Percentiles rank a stretch among this genome's conserved stretches.
phyloP scores from a whole-genome alignment of 495 filamentous ascomycete genomes.

The Penicillium silybi region DNA sequence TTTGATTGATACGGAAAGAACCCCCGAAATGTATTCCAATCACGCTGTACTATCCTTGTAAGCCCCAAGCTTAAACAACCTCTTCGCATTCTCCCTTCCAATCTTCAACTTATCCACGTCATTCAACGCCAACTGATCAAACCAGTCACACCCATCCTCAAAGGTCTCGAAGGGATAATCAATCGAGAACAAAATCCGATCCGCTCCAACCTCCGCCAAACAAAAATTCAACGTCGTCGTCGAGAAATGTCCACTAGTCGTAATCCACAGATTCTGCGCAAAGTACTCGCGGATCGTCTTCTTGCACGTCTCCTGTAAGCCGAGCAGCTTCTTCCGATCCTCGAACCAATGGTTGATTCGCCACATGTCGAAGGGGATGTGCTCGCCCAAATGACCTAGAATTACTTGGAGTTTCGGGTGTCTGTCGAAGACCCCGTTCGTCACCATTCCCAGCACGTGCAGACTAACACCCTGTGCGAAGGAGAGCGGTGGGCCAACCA shows the following conservation, averaged over 20 bases:
- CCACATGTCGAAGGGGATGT: slow-evolving; percentile 61
- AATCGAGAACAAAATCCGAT: slow-evolving; percentile 48
- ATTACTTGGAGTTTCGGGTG: slow-evolving; percentile 56
- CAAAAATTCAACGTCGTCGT: slow-evolving; percentile 50
- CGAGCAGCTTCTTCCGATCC: slow-evolving; percentile 43
- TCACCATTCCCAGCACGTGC: slow-evolving; percentile 50
- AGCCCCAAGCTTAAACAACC: slow-evolving; percentile 44
- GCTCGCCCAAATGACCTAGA: slow-evolving; percentile 64
- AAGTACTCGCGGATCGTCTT: slow-evolving; percentile 56
- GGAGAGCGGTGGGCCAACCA: slow-evolving; percentile 41
- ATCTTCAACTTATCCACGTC: slow-evolving; percentile 44
- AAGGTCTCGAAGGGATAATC: slow-evolving; percentile 54
- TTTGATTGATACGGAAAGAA: too few species aligned
- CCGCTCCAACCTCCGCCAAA: slow-evolving; percentile 40
- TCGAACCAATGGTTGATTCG: slow-evolving; percentile 58
- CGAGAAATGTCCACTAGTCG: slow-evolving; percentile 59
- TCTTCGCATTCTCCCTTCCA: slow-evolving; percentile 52
- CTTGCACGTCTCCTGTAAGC: slow-evolving; percentile 41
- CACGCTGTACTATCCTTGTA: slow-evolving; percentile 39
- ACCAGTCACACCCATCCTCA: slow-evolving; percentile 52
- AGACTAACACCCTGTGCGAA: slow-evolving; percentile 50
- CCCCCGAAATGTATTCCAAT: background rate
- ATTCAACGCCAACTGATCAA: slow-evolving; percentile 46
- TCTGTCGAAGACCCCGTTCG: slow-evolving; percentile 49
- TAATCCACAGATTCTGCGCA: slow-evolving; percentile 60